These are phyloP conservation scores for Verbascum thapsus DNA, from an alignment of 257 asterid species.

Conservation along the genomic window DNA sequence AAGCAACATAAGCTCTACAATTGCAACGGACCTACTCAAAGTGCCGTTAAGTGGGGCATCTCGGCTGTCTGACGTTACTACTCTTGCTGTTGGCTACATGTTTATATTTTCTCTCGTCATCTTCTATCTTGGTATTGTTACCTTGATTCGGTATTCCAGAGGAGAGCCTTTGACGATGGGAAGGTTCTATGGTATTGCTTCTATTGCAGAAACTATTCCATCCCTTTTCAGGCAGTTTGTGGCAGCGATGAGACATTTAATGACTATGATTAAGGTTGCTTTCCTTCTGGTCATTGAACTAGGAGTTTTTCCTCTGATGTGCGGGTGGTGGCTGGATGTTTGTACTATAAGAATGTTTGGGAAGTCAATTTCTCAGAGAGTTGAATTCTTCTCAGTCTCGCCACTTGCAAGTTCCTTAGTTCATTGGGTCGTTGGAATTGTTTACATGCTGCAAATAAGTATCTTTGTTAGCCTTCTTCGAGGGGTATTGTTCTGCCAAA, in stretches of 20 bases:
- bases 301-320: slow-evolving; percentile 97
- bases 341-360: slow-evolving; percentile 97
- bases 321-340: slow-evolving; percentile 99
- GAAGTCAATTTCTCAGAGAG: slow-evolving; percentile 85
- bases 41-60: slow-evolving; percentile 66
- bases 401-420: slow-evolving; percentile 97
- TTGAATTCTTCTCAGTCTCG: slow-evolving; percentile 91
- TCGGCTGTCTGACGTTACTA: slow-evolving; percentile 90
- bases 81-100: slow-evolving; percentile 96
- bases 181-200: slow-evolving; percentile 92
- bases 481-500: slow-evolving; percentile 61
- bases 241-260: slow-evolving; percentile 91
- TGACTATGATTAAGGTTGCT: slow-evolving; percentile 99
- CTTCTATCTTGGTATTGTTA: slow-evolving; percentile 77
- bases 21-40: slow-evolving; percentile 63
- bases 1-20: slow-evolving; percentile 55
- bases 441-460: slow-evolving; percentile 97
- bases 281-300: slow-evolving; percentile 97
- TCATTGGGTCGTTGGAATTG: slow-evolving; percentile 98
- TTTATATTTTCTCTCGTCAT: slow-evolving; percentile 75
- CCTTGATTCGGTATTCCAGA: slow-evolving; percentile 84
- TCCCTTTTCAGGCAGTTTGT: slow-evolving; percentile 90
- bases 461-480: slow-evolving; percentile 99
- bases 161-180: slow-evolving; percentile 96
- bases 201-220: slow-evolving; percentile 91